These are phyloP conservation scores for Croton setiger DNA, from an alignment of 441 rosid genomes.

Conservation along the genomic window DNA sequence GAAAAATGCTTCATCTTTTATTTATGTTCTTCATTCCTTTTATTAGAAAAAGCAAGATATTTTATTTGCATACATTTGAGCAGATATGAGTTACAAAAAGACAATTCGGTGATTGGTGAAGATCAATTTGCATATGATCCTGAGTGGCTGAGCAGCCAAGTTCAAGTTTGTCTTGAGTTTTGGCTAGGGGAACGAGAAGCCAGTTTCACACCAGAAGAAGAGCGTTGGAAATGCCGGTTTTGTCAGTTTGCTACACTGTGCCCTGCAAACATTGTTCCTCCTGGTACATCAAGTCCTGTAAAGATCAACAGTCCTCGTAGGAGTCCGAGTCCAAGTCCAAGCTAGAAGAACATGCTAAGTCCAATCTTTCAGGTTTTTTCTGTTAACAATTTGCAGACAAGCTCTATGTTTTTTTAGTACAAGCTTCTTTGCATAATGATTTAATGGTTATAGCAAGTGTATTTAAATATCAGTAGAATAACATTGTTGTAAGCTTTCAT, in stretches of 20 bases:
- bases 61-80: not conserved
- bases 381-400: not conserved
- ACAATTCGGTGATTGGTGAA: constrained; percentile 65
- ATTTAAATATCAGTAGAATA: not conserved
- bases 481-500: not conserved
- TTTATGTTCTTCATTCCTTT: not conserved
- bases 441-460: not conserved
- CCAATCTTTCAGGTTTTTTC: constrained; percentile 4
- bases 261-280: constrained; percentile 31
- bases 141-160: constrained; percentile 48
- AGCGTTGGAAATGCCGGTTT: constrained; percentile 75
- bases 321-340: not conserved
- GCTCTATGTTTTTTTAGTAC: not conserved
- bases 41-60: not conserved
- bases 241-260: constrained; percentile 55
- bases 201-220: constrained; percentile 54
- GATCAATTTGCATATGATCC: constrained; percentile 47
- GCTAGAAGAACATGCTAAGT: constrained; percentile 4
- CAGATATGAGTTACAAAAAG: constrained; percentile 75
- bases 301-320: not conserved
- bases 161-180: constrained; percentile 43
- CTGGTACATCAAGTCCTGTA: constrained; percentile 11
- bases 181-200: constrained; percentile 70
- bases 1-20: constrained; percentile 15
- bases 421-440: constrained; percentile 5